These are phyloP conservation scores for Trichoderma sp. DNA, from an alignment of 2,329 filamentous ascomycete species.

Conservation along the genomic window DNA sequence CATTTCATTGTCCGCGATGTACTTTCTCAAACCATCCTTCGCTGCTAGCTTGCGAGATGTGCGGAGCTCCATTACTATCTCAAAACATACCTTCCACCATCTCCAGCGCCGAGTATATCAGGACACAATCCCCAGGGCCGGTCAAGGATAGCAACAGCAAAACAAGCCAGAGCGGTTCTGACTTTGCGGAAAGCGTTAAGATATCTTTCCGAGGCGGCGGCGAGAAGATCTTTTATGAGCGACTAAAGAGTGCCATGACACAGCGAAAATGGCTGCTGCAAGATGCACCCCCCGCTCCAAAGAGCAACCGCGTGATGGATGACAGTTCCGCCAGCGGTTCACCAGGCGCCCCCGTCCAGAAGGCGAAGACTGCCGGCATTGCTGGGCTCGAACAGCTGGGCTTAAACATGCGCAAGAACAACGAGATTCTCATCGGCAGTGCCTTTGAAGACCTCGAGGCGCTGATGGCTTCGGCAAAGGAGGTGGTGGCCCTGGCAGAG, in stretches of 20 bases:
- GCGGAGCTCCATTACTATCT: constrained; percentile 69
- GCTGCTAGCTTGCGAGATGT: constrained; percentile 83
- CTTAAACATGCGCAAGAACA: constrained; percentile 82
- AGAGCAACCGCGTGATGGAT: constrained; percentile 43
- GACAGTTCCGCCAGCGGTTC: constrained; percentile 34
- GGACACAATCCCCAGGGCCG: constrained; percentile 77
- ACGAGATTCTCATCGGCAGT: constrained; percentile 85
- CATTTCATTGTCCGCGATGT: constrained; percentile 75
- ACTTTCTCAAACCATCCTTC: constrained; percentile 94
- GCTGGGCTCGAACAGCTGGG: constrained; percentile 86
- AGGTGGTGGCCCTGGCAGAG: constrained; percentile 90
- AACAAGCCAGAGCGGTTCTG: constrained; percentile 37
- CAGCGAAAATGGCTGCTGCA: constrained; percentile 96
- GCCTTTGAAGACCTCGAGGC: constrained; percentile 96
- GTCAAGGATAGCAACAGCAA: constrained; percentile 44
- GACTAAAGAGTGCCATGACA: constrained; percentile 80
- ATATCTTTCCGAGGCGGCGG: constrained; percentile 88
- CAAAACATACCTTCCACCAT: constrained; percentile 38
- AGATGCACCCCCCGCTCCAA: constrained; percentile 82
- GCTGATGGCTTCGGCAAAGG: constrained; percentile 94
- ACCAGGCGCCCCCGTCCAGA: constrained; percentile 29
- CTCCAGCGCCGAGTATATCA: constrained; percentile 36
- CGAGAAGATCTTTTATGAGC: constrained; percentile 84
- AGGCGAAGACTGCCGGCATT: constrained; percentile 73
- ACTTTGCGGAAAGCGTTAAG: constrained; percentile 75